Evolutionary conservation across 1,284 basidiomycete genomes (phyloP).

Genomic region (Inonotus hispidus): DNA sequence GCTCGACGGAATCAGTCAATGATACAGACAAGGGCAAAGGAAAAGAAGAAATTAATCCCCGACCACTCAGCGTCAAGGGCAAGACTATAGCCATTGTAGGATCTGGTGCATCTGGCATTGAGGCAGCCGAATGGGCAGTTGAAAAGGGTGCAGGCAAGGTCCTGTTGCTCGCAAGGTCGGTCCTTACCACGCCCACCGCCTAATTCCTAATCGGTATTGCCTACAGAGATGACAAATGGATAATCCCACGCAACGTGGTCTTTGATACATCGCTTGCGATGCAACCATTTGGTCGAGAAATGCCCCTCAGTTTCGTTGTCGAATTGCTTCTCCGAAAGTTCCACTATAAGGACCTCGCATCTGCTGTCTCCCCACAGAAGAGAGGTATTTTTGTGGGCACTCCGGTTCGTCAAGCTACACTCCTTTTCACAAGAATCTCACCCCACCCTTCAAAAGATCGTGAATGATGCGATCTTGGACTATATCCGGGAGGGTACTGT

Average conservation of each 20-base stretch:
- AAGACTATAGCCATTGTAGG: constrained; percentile 52
- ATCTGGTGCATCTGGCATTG: constrained; percentile 55
- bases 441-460: constrained; percentile 32
- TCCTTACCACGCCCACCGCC: constrained; percentile 1
- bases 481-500: constrained; percentile 47
- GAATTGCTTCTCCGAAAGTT: constrained; percentile 43
- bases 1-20: constrained; percentile 5
- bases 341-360: constrained; percentile 50
- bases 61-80: constrained; percentile 34
- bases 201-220: neutral
- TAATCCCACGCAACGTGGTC: constrained; percentile 50
- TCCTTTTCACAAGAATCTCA: neutral
- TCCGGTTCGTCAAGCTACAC: constrained; percentile 30
- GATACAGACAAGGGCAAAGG: constrained; percentile 37
- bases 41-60: constrained; percentile 53
- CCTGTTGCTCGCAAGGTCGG: constrained; percentile 41
- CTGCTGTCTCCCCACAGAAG: constrained; percentile 36
- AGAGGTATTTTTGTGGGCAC: constrained; percentile 41
- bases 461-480: constrained; percentile 51
- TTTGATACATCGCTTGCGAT: constrained; percentile 49
- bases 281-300: constrained; percentile 55
- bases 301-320: constrained; percentile 47
- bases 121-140: constrained; percentile 53
- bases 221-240: constrained; percentile 35
- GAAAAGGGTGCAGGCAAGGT: constrained; percentile 39